phyloP scores from a whole-genome alignment of 2,329 filamentous ascomycete species.

The Xylaria arbuscula region DNA sequence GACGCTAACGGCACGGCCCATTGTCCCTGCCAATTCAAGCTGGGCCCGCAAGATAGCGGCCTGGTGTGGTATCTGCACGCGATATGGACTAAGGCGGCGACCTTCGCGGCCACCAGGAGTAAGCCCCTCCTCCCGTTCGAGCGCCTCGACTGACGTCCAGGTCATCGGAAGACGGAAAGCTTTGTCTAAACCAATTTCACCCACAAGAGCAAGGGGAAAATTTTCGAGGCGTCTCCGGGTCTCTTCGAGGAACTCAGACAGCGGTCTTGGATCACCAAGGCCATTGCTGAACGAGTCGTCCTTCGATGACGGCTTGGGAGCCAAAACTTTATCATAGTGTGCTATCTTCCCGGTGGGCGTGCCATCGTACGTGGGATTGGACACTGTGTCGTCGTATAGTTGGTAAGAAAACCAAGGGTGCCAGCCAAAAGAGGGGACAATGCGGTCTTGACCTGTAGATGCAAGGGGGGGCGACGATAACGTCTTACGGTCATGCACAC shows the following conservation, averaged over 20 bases:
- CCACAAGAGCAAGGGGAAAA: constrained; percentile 74
- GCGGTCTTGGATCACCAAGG: constrained; percentile 69
- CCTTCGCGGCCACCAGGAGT: constrained; percentile 79
- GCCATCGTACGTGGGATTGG: constrained; percentile 53
- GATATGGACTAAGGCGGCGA: constrained; percentile 72
- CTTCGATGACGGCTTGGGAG: constrained; percentile 60
- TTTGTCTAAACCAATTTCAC: constrained; percentile 82
- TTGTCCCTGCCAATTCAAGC: constrained; percentile 75
- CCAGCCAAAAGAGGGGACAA: constrained; percentile 84
- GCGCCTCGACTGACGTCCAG: constrained; percentile 58
- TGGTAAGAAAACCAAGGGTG: constrained; percentile 89
- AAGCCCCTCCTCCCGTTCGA: constrained; percentile 59
- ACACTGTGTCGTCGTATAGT: constrained; percentile 70
- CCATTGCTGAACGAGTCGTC: constrained; percentile 57
- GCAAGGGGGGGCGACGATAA: constrained; percentile 35
- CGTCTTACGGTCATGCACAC: constrained; percentile 53
- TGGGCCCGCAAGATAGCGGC: constrained; percentile 73
- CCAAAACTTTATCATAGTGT: constrained; percentile 76
- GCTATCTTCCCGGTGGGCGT: constrained; percentile 55
- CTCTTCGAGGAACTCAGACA: constrained; percentile 68
- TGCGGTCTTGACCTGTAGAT: constrained; percentile 50
- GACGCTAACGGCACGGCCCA: constrained; percentile 72
- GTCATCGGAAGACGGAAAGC: constrained; percentile 77
- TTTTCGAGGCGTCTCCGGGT: constrained; percentile 65
- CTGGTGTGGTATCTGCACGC: constrained; percentile 77